Conservation (phyloP, 176 grass and related monocot species). For the Tillandsia fasciculata region DNA sequence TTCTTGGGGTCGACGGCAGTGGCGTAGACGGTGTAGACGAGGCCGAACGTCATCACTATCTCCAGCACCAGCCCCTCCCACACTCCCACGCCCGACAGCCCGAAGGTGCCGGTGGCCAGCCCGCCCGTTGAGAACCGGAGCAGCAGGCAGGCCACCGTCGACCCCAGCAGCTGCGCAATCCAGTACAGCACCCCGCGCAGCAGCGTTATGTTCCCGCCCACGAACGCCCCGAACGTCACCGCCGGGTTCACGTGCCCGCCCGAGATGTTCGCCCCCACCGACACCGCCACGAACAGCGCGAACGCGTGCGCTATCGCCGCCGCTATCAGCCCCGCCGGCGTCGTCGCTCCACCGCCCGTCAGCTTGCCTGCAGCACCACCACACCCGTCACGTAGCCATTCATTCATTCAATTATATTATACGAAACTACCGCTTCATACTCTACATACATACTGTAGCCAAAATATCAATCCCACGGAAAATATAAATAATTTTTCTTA, state of each 20-base stretch:
- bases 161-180: slow-evolving; percentile 83
- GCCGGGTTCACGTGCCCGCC: slow-evolving; percentile 97
- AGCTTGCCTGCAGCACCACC: slow-evolving; percentile 49
- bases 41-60: slow-evolving; percentile 97
- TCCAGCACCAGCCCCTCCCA: slow-evolving; percentile 69
- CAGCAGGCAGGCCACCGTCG: slow-evolving; percentile 60
- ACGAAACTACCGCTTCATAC: no score
- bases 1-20: slow-evolving; percentile 82
- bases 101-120: slow-evolving; percentile 53
- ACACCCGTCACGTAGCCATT: no score
- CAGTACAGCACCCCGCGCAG: slow-evolving; percentile 79
- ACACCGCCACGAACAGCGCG: slow-evolving; percentile 79
- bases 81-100: slow-evolving; percentile 40
- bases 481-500: no score
- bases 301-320: slow-evolving; percentile 77
- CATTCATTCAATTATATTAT: no score
- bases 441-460: no score
- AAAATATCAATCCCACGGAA: no score
- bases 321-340: slow-evolving; percentile 47
- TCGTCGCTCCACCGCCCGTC: slow-evolving; percentile 14
- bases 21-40: slow-evolving; percentile 95
- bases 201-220: slow-evolving; percentile 95
- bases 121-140: slow-evolving; percentile 75
- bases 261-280: slow-evolving; percentile 89
- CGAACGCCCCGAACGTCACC: slow-evolving; percentile 86